Conservation (phyloP, 257 asterid genomes). For the Solanum pimpinellifolium region DNA sequence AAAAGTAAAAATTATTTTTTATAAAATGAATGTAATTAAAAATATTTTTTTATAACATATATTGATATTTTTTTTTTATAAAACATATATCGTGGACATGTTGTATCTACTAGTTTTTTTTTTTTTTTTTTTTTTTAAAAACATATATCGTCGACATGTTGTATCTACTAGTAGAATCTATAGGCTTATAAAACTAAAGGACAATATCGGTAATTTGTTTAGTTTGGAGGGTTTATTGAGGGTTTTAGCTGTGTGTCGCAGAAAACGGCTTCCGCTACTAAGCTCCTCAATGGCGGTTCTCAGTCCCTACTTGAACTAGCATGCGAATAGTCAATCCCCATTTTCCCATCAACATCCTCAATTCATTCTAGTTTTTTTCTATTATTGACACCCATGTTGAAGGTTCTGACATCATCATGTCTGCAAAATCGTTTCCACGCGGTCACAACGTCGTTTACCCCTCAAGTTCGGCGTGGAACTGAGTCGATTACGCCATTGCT, state of each 20-base stretch:
- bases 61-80: too few relatives aligned
- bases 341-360: neutral
- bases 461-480: slow-evolving; percentile 31
- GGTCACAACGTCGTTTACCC: slow-evolving; percentile 19
- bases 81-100: too few relatives aligned
- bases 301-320: neutral
- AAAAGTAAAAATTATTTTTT: too few relatives aligned
- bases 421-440: slow-evolving; percentile 25
- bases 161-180: neutral
- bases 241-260: slow-evolving; percentile 20
- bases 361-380: neutral
- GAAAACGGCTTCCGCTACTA: slow-evolving; percentile 24
- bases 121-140: too few relatives aligned
- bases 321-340: neutral
- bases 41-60: too few relatives aligned
- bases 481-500: slow-evolving; percentile 45
- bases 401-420: slow-evolving; percentile 48
- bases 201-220: neutral
- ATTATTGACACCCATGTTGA: slow-evolving; percentile 47
- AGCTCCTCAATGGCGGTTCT: slow-evolving; percentile 35
- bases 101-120: too few relatives aligned
- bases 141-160: too few relatives aligned
- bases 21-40: too few relatives aligned
- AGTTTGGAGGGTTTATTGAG: slow-evolving; percentile 44
- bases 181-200: neutral